Percentiles rank a stretch among this genome's conserved stretches.
These are phyloP conservation scores for Gossypium ekmanianum DNA, from an alignment of 345 rosid species.

Conservation along the genomic window DNA sequence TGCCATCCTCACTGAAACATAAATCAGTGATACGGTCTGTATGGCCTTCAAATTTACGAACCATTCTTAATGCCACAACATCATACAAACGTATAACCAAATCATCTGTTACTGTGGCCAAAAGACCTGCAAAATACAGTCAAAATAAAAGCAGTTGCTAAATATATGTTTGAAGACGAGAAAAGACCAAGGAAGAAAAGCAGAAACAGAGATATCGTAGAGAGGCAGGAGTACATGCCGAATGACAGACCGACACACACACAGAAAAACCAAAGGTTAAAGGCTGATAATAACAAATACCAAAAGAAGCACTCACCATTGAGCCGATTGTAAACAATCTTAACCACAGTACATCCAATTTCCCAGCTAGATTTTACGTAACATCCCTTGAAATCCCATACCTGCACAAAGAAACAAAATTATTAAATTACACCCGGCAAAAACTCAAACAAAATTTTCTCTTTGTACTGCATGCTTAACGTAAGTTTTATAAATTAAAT, in stretches of 20 bases:
- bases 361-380: conserved; percentile 75
- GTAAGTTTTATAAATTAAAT: background rate
- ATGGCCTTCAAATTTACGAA: conserved; percentile 95
- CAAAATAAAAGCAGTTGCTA: conserved; percentile 10
- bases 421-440: background rate
- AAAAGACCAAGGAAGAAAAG: background rate
- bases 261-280: background rate
- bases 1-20: conserved; percentile 95
- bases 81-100: conserved; percentile 70
- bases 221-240: background rate
- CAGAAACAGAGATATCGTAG: background rate
- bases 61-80: conserved; percentile 72
- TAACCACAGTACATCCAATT: conserved; percentile 67
- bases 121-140: conserved; percentile 55
- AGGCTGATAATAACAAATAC: background rate
- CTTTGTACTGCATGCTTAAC: background rate
- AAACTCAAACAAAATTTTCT: background rate
- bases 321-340: conserved; percentile 67
- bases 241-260: background rate
- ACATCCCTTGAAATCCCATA: conserved; percentile 89
- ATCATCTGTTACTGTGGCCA: conserved; percentile 91
- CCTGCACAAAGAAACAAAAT: conserved; percentile 37
- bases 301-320: conserved; percentile 49
- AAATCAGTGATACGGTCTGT: conserved; percentile 80
- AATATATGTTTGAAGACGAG: conserved; percentile 14